Conservation (phyloP, 108 stramenopile genomes). For the Cyclotella atomus region DNA sequence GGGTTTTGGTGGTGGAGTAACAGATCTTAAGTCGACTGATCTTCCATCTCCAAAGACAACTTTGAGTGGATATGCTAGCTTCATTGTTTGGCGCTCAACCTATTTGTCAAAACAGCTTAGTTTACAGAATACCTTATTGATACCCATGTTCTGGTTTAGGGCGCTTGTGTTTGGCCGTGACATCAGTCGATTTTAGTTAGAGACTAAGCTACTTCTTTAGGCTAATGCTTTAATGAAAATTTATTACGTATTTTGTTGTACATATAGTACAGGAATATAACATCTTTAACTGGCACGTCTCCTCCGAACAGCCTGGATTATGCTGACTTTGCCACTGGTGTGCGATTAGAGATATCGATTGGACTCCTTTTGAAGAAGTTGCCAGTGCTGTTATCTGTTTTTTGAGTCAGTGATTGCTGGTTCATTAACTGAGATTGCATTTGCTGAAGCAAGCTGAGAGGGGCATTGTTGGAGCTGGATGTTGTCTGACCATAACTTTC, state of each 20-base stretch:
- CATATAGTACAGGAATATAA: no score
- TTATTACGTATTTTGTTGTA: no score
- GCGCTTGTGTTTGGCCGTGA: conserved; percentile 92
- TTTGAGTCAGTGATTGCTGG: not conserved
- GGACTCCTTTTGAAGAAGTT: not conserved
- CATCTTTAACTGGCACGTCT: no score
- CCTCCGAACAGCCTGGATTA: no score
- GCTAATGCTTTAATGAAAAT: no score
- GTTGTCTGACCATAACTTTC: not conserved
- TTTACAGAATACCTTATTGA: conserved; percentile 78
- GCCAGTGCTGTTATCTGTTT: not conserved
- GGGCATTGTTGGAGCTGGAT: not conserved
- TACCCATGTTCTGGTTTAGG: conserved; percentile 99
- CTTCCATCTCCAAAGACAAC: conserved; percentile 37
- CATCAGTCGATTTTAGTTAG: conserved; percentile 57
- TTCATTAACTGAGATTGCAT: not conserved
- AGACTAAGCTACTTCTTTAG: no score
- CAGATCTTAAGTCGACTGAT: conserved; percentile 48
- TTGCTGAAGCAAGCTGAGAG: not conserved
- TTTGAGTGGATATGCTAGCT: conserved; percentile 67
- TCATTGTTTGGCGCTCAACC: conserved; percentile 71
- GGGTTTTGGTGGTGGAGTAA: conserved; percentile 54
- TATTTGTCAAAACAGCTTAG: conserved; percentile 69
- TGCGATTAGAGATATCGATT: not conserved
- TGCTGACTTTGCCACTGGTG: not conserved